Conservation (phyloP, 2,329 filamentous ascomycete species). For the Apiospora sp. region DNA sequence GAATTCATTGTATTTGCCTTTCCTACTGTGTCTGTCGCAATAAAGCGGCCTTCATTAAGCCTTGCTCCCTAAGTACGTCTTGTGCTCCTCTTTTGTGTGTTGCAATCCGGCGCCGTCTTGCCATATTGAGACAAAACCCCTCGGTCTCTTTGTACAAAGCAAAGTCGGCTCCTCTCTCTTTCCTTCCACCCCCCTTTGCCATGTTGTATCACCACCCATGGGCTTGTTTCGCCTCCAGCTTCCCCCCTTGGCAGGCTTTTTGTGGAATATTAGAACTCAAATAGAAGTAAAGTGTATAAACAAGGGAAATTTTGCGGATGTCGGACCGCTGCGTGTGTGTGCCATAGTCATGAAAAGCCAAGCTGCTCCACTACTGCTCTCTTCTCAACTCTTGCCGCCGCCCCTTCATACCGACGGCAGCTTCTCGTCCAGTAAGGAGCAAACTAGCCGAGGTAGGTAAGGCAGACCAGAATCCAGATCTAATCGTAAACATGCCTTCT, state of each 20-base stretch:
- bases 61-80: constrained; percentile 18
- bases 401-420: background rate
- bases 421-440: background rate
- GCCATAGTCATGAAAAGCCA: constrained; percentile 21
- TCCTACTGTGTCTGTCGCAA: constrained; percentile 22
- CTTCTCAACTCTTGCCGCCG: background rate
- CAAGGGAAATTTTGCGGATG: constrained; percentile 24
- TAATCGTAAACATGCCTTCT: constrained; percentile 22
- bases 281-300: constrained; percentile 23
- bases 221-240: background rate
- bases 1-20: constrained; percentile 19
- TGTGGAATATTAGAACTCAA: constrained; percentile 25
- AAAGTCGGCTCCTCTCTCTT: background rate
- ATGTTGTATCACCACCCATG: constrained; percentile 3
- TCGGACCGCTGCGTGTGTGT: constrained; percentile 22
- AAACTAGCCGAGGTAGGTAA: background rate
- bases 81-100: constrained; percentile 11
- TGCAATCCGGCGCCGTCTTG: constrained; percentile 9
- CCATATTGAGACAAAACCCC: background rate
- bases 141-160: constrained; percentile 3
- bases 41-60: constrained; percentile 24
- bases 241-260: constrained; percentile 2
- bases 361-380: constrained; percentile 13
- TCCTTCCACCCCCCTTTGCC: background rate
- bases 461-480: constrained; percentile 10